phyloP scores from a whole-genome alignment of 2,329 filamentous ascomycete species.

The Pseudogymnoascus sp. region DNA sequence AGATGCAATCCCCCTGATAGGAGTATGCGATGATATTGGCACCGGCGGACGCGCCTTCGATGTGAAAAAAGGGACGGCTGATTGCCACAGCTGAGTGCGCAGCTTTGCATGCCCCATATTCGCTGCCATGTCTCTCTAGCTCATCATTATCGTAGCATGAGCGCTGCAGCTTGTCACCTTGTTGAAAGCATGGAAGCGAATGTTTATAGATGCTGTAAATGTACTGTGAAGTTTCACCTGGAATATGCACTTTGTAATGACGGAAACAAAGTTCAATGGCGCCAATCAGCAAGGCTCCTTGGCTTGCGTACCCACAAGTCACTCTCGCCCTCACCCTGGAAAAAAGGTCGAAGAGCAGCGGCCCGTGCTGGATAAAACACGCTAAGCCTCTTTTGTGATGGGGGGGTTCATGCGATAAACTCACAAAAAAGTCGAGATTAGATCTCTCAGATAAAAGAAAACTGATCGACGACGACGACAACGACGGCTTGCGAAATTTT shows the following conservation, averaged over 20 bases:
- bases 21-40: background rate
- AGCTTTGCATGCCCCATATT: conserved; percentile 1
- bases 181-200: conserved; percentile 4
- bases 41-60: background rate
- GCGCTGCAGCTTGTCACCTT: conserved; percentile 5
- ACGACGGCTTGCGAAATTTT: background rate
- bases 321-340: background rate
- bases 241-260: conserved; percentile 6
- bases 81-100: background rate
- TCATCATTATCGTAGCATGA: background rate
- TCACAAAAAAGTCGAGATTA: conserved; percentile 9
- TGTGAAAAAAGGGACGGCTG: conserved; percentile 4
- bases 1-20: background rate
- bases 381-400: conserved; percentile 2
- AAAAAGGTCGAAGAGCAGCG: background rate
- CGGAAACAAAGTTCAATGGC: background rate
- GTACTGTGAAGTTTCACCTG: background rate
- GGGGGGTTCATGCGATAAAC: conserved; percentile 9
- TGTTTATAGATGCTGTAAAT: background rate
- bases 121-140: conserved; percentile 6
- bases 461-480: conserved; percentile 8
- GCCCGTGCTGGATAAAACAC: background rate
- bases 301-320: conserved; percentile 1
- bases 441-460: conserved; percentile 9
- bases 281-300: conserved; percentile 8